A percentile compares a stretch with the other conserved stretches of the same genome.
Evolutionary conservation across 1,139 yeast genomes (phyloP).

Genomic region (Suhomyces anneliseae): DNA sequence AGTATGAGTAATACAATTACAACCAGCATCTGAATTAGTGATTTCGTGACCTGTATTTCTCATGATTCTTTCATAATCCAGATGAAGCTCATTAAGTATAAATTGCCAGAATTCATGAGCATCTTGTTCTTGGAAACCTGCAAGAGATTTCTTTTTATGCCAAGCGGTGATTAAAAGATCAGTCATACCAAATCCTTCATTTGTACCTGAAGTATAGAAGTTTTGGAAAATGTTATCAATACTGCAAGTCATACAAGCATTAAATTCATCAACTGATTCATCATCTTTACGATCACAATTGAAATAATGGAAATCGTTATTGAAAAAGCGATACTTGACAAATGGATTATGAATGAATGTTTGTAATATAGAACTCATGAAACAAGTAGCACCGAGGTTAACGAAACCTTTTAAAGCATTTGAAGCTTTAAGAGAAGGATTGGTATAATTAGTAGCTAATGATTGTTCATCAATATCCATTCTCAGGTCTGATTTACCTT

Average conservation of each 20-base stretch:
- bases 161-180: slow-evolving; percentile 76
- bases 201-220: slow-evolving; percentile 54
- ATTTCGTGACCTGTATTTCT: slow-evolving; percentile 6
- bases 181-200: slow-evolving; percentile 74
- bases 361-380: slow-evolving; percentile 88
- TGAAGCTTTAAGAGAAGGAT: slow-evolving; percentile 63
- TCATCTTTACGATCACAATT: slow-evolving; percentile 33
- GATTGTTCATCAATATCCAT: neutral
- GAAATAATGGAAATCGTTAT: slow-evolving; percentile 56
- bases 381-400: slow-evolving; percentile 95
- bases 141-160: slow-evolving; percentile 77
- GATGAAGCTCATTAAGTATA: slow-evolving; percentile 78
- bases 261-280: slow-evolving; percentile 34
- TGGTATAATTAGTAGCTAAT: slow-evolving; percentile 21
- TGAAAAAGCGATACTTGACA: slow-evolving; percentile 71
- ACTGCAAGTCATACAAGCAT: slow-evolving; percentile 79
- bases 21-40: slow-evolving; percentile 24
- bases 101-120: slow-evolving; percentile 98
- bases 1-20: slow-evolving; percentile 81
- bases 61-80: slow-evolving; percentile 39
- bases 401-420: slow-evolving; percentile 84
- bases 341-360: slow-evolving; percentile 86
- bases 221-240: slow-evolving; percentile 73
- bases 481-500: neutral
- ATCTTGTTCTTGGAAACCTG: slow-evolving; percentile 96